Base-by-base conservation (phyloP, 2,329 filamentous ascomycete species). In the Fusarium succisae region DNA sequence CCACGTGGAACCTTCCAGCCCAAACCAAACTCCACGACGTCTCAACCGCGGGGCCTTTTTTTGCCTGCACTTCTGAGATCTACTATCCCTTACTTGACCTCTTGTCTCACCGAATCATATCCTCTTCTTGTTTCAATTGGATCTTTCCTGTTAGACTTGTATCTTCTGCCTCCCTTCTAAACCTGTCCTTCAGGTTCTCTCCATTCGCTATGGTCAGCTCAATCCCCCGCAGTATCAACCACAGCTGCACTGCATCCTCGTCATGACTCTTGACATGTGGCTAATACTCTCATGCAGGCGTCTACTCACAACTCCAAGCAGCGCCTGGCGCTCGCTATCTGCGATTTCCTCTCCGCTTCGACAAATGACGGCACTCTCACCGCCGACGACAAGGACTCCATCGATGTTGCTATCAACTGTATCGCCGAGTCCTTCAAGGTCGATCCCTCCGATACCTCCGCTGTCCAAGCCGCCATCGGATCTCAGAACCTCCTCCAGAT, bases 401-500 rank as follows among this genome's bases (percentile, higher is more conserved):
- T 99, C 82, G 96, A 99, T 81, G 92, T 99, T 59, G 96, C 96
- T 76, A 89, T 93, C 81, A 95, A 95, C 85, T 98, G 96, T 86
- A 98, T 99, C 83, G 90, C 92, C 77, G 96, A 98, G 82, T 93
- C 93, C 77, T 99, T 98, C 90, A 94, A 97, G 84, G 93, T 99
- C 79, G 95, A 98, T 84, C 90, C 94, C n/a, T 85, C 88, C 72
- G 92, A 97, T 84, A 87, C 91, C 79, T 86, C 89, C 63, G 92
- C 94, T 78, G 87, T 96, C 78, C 86, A 90, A 75, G 90, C 93
- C 76, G 94, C 95, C 76, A 87, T 97, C 75, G 95, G 95, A 80
- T 90, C 91, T 74, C 95, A 98, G 86, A 95, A 92, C 82, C 92
- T 99, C 70, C 88, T 95, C 70, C 92, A 92, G 83, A 97, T 99